Conservation (phyloP, 345 rosid species). For the Orychophragmus violaceus region DNA sequence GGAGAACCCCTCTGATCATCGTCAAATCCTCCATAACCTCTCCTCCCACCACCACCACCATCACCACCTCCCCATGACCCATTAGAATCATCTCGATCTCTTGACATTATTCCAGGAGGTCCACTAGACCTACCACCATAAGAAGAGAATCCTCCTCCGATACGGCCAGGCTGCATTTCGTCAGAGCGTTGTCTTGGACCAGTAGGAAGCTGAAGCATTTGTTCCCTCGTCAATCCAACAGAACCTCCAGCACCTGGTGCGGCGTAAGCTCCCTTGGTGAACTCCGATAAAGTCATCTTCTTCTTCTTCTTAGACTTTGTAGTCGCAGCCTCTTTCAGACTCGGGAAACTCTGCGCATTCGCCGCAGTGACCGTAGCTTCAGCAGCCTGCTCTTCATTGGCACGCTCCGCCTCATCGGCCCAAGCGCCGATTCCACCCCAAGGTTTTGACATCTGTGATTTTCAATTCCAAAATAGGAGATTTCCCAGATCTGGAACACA, state of each 20-base stretch:
- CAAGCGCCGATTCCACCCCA: conserved; percentile 84
- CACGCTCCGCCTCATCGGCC: conserved; percentile 96
- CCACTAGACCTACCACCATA: conserved; percentile 44
- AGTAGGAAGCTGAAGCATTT: conserved; percentile 79
- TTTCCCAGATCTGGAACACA: conserved; percentile 7
- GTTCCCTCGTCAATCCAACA: conserved; percentile 61
- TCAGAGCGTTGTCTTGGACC: conserved; percentile 84
- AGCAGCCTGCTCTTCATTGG: conserved; percentile 52
- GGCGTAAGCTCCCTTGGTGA: conserved; percentile 30
- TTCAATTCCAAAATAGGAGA: conserved; percentile 4
- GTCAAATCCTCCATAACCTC: conserved; percentile 67
- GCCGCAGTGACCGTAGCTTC: conserved; percentile 25
- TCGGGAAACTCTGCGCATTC: conserved; percentile 65
- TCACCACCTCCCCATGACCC: conserved; percentile 54
- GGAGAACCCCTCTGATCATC: conserved; percentile 68
- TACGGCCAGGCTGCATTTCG: conserved; percentile 73
- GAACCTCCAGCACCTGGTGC: conserved; percentile 10
- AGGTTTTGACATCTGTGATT: conserved; percentile 47
- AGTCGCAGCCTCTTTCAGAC: conserved; percentile 55
- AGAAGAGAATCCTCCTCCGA: conserved; percentile 73
- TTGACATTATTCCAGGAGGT: conserved; percentile 28
- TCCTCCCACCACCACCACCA: conserved; percentile 42
- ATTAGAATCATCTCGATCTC: conserved; percentile 48
- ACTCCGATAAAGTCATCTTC: conserved; percentile 70
- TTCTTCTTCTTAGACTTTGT: conserved; percentile 79